Percentiles rank a stretch among this genome's conserved stretches.
Conservation (phyloP, 208 protist genomes). For the Wallacemonas collosoma region DNA sequence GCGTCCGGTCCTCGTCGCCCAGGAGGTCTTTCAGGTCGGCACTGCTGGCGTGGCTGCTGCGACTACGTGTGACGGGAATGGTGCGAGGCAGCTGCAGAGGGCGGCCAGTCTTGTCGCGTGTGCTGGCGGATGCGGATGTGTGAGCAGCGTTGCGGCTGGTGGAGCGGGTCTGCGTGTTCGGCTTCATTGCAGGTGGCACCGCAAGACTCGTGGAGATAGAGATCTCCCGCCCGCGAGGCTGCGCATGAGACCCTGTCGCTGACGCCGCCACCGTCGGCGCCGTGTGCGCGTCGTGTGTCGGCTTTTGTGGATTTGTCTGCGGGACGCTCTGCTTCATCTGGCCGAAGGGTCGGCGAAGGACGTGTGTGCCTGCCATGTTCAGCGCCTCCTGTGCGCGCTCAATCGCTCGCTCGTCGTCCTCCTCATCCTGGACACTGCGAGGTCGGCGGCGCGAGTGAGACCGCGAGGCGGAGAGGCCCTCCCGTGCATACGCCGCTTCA, state of each 20-base stretch:
- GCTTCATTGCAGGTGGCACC: conserved; percentile 1
- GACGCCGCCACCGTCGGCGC: not conserved
- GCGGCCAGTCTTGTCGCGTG: not conserved
- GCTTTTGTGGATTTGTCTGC: too few species aligned
- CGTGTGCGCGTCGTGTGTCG: not conserved
- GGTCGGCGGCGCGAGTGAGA: not conserved
- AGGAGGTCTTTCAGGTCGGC: conserved; percentile 9
- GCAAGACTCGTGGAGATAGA: not conserved
- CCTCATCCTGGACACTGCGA: not conserved
- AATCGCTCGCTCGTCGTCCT: conserved; percentile 35
- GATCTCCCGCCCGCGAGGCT: too few species aligned
- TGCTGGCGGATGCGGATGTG: not conserved
- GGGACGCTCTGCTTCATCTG: conserved; percentile 2
- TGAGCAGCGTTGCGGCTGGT: conserved; percentile 3
- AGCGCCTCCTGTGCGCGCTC: conserved; percentile 38
- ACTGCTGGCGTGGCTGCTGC: conserved; percentile 12
- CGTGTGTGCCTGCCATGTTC: conserved; percentile 23
- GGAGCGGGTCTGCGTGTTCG: not conserved
- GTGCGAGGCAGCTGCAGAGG: not conserved
- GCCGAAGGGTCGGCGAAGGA: conserved; percentile 37
- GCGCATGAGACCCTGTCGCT: too few species aligned
- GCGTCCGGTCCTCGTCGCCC: not conserved
- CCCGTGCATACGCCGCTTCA: not conserved
- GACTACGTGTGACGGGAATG: conserved; percentile 15
- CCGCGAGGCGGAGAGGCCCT: not conserved